These are phyloP conservation scores for Pouteria campechiana DNA, from an alignment of 179 eudicot genomes.

Conservation along the genomic window DNA sequence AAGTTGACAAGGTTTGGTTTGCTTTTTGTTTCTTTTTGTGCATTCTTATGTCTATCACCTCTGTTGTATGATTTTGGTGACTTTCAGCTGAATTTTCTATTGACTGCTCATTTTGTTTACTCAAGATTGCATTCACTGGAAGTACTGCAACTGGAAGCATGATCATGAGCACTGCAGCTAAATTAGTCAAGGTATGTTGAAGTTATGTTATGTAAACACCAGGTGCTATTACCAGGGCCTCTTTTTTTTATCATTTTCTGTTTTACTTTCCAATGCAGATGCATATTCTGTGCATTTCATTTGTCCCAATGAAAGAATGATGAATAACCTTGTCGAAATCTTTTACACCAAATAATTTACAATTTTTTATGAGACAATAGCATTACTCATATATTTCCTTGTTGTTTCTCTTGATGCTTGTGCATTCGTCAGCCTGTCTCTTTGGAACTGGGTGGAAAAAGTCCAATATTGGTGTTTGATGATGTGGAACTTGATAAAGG, in stretches of 20 bases:
- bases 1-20: conserved; percentile 76
- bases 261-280: no score
- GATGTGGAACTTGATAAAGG: conserved; percentile 94
- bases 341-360: no score
- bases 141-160: conserved; percentile 87
- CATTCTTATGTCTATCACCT: background rate
- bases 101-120: conserved; percentile 1
- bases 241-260: no score
- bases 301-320: no score
- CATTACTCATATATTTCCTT: no score
- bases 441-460: conserved; percentile 98
- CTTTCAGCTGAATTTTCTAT: background rate
- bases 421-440: conserved; percentile 88
- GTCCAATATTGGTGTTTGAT: conserved; percentile 91
- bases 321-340: no score
- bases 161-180: conserved; percentile 89
- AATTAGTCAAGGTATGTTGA: conserved; percentile 61
- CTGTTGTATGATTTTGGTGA: background rate
- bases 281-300: no score
- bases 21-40: background rate
- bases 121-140: conserved; percentile 87
- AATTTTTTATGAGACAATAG: no score
- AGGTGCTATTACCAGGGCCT: no score
- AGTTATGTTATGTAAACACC: no score
- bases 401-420: no score